Evolutionary conservation across 2,329 filamentous ascomycete species (phyloP).

Genomic region (Xylaria sp.): DNA sequence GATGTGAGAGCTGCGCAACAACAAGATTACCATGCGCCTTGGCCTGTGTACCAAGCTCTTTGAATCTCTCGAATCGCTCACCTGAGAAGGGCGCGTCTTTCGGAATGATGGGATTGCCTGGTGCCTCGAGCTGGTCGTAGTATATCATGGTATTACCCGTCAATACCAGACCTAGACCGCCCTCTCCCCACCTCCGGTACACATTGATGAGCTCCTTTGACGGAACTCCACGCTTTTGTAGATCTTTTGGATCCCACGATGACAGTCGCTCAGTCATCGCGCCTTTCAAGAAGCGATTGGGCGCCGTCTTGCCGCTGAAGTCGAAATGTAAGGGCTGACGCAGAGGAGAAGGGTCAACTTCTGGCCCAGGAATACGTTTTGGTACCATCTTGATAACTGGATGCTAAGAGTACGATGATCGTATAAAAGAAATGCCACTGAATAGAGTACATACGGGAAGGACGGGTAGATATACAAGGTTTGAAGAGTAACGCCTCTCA

Average conservation of each 20-base stretch:
- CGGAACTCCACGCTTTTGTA: constrained; percentile 47
- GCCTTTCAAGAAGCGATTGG: constrained; percentile 64
- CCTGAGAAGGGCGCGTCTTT: constrained; percentile 52
- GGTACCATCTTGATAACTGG: constrained; percentile 5
- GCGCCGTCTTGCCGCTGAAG: constrained; percentile 56
- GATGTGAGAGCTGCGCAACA: constrained; percentile 65
- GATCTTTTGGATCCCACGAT: constrained; percentile 58
- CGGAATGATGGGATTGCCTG: constrained; percentile 62
- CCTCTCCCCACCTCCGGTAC: constrained; percentile 64
- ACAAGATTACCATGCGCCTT: constrained; percentile 62
- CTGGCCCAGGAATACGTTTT: not conserved
- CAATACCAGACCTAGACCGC: constrained; percentile 56
- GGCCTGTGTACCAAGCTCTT: constrained; percentile 51
- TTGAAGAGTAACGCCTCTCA: not conserved
- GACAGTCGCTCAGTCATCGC: constrained; percentile 66
- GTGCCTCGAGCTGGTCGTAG: constrained; percentile 58
- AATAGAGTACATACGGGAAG: not conserved
- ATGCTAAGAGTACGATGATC: not conserved
- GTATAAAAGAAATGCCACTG: not conserved
- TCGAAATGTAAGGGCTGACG: constrained; percentile 37
- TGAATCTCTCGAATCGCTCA: constrained; percentile 60
- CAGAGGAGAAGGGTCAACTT: constrained; percentile 20
- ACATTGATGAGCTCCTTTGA: constrained; percentile 47
- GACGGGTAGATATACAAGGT: too few species aligned
- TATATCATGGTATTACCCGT: constrained; percentile 67